Percentiles rank a stretch among this genome's conserved stretches.
Evolutionary conservation across 2,329 filamentous ascomycete genomes (phyloP).

Genomic region (Calonectria hongkongensis): DNA sequence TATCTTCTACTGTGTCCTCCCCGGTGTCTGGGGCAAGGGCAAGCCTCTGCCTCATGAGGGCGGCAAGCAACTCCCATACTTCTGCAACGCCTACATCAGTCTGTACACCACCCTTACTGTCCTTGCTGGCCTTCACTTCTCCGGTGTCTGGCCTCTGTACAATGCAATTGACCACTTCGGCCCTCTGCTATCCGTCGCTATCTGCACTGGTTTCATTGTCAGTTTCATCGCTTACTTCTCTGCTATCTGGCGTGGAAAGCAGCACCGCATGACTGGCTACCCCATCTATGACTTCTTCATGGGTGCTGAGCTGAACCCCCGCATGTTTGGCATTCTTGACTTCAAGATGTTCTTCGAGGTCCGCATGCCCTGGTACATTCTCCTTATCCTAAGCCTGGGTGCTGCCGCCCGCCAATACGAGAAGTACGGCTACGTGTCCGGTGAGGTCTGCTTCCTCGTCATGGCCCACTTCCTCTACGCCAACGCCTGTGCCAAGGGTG

Average conservation of each 20-base stretch:
- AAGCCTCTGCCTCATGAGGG: constrained; percentile 89
- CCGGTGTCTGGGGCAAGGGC: constrained; percentile 90
- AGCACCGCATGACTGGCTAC: constrained; percentile 94
- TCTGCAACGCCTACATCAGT: constrained; percentile 91
- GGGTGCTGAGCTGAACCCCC: constrained; percentile 91
- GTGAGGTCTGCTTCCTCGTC: constrained; percentile 88
- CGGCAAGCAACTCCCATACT: constrained; percentile 93
- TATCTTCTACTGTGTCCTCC: constrained; percentile 87
- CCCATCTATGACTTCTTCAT: constrained; percentile 95
- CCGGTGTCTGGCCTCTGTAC: constrained; percentile 90
- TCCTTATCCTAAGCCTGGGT: constrained; percentile 85
- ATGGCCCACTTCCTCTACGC: constrained; percentile 95
- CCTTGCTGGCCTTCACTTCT: constrained; percentile 84
- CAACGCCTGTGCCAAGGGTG: constrained; percentile 93
- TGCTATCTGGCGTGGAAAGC: constrained; percentile 84
- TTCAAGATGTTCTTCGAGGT: constrained; percentile 99
- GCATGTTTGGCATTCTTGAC: constrained; percentile 90
- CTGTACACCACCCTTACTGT: constrained; percentile 90
- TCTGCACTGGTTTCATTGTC: constrained; percentile 90
- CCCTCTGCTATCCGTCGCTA: constrained; percentile 92
- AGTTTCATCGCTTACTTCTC: constrained; percentile 91
- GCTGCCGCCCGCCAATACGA: constrained; percentile 90
- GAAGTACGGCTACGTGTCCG: constrained; percentile 87
- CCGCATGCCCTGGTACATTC: constrained; percentile 92
- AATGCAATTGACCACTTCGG: constrained; percentile 97